These are phyloP conservation scores for Phialemonium atrogriseum DNA, from an alignment of 2,329 filamentous ascomycete species.

Conservation along the genomic window DNA sequence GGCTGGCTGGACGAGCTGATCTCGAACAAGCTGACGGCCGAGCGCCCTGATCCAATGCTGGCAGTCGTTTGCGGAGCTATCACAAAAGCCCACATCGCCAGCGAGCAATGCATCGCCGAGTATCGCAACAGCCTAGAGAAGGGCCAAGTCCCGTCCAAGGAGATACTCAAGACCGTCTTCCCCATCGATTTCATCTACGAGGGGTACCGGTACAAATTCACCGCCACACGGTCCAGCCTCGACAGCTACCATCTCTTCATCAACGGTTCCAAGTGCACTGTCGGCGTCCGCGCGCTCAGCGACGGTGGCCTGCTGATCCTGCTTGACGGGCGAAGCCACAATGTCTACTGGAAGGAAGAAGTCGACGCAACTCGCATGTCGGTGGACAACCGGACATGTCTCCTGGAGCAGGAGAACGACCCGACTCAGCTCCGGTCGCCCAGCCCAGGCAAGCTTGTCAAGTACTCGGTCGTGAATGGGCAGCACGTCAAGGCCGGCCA, in stretches of 20 bases:
- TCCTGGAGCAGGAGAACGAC: conserved; percentile 98
- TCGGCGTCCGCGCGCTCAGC: conserved; percentile 85
- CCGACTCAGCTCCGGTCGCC: conserved; percentile 93
- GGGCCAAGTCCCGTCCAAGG: conserved; percentile 94
- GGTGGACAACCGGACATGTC: conserved; percentile 94
- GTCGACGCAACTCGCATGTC: conserved; percentile 91
- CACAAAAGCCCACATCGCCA: conserved; percentile 91
- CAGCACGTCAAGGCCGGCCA: conserved; percentile 88
- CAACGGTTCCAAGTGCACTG: conserved; percentile 93
- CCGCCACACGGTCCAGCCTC: conserved; percentile 79
- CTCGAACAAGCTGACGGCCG: conserved; percentile 92
- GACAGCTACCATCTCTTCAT: conserved; percentile 98
- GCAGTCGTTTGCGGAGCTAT: conserved; percentile 94
- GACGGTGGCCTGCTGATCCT: conserved; percentile 91
- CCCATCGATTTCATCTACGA: conserved; percentile 98
- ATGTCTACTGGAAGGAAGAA: conserved; percentile 99
- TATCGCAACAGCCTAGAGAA: conserved; percentile 88
- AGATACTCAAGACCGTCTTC: conserved; percentile 96
- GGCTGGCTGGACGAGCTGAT: conserved; percentile 99
- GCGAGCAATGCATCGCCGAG: conserved; percentile 78
- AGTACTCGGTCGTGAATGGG: conserved; percentile 93
- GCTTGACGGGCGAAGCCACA: conserved; percentile 88
- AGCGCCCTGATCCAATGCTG: conserved; percentile 86
- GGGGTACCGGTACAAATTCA: conserved; percentile 94
- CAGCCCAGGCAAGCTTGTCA: conserved; percentile 94